phyloP scores from a whole-genome alignment of 352 stramenopile species.

The Globisporangium camurandrum region DNA sequence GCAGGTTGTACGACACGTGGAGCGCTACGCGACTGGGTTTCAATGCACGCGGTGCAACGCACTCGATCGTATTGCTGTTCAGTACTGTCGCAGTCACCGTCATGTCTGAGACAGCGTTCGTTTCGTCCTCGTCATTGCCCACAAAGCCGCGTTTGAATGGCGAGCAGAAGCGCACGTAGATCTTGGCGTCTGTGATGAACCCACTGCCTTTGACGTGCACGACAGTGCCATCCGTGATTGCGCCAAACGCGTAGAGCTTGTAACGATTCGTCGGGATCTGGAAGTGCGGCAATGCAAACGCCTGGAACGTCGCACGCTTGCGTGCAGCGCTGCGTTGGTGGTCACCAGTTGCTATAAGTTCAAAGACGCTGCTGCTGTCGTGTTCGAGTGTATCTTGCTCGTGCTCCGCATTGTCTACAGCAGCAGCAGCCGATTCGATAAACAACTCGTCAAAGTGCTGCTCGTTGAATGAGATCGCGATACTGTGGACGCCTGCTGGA shows the following conservation, averaged over 20 bases:
- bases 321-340: neutral
- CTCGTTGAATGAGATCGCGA: conserved; percentile 61
- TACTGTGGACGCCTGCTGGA: conserved; percentile 24
- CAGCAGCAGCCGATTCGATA: conserved; percentile 4
- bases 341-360: neutral
- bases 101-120: conserved; percentile 29
- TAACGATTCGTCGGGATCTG: conserved; percentile 31
- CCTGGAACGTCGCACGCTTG: conserved; percentile 29
- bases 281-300: conserved; percentile 52
- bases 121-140: no score
- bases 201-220: conserved; percentile 48
- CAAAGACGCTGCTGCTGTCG: conserved; percentile 2
- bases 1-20: conserved; percentile 64
- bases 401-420: no score
- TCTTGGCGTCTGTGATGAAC: conserved; percentile 50
- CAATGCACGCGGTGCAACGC: conserved; percentile 25
- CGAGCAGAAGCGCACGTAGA: conserved; percentile 60
- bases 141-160: conserved; percentile 26
- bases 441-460: conserved; percentile 45
- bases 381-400: no score
- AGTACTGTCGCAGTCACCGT: conserved; percentile 45
- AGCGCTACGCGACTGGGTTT: conserved; percentile 31
- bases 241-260: conserved; percentile 41
- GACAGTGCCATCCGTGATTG: conserved; percentile 33
- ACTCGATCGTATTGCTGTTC: conserved; percentile 44